Conservation (phyloP, 345 rosid genomes). For the Crucihimalaya himalaica region DNA sequence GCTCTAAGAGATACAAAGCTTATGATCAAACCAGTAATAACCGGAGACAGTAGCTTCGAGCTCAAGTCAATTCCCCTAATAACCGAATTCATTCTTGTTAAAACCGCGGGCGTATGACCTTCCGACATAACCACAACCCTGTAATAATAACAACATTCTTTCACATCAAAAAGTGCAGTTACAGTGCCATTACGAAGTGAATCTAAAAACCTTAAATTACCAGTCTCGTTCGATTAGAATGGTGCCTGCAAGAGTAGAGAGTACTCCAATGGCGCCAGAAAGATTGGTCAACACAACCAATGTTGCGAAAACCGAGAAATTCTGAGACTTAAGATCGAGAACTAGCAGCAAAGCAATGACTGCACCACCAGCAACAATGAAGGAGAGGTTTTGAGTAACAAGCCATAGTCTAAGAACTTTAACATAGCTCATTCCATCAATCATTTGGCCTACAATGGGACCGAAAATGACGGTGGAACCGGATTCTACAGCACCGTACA, state of each 20-base stretch:
- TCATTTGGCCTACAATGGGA: slow-evolving; percentile 66
- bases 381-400: slow-evolving; percentile 73
- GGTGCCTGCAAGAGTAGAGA: slow-evolving; percentile 87
- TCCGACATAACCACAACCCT: slow-evolving; percentile 91
- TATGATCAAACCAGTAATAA: slow-evolving; percentile 68
- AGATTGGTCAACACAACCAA: slow-evolving; percentile 55
- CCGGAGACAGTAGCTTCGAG: slow-evolving; percentile 86
- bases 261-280: slow-evolving; percentile 80
- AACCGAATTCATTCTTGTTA: slow-evolving; percentile 65
- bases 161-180: background rate
- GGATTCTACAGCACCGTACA: slow-evolving; percentile 79
- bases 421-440: slow-evolving; percentile 53
- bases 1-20: slow-evolving; percentile 75
- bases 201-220: slow-evolving; percentile 39
- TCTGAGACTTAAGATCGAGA: slow-evolving; percentile 52
- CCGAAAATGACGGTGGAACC: slow-evolving; percentile 72
- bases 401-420: slow-evolving; percentile 84
- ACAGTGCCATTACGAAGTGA: background rate
- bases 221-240: slow-evolving; percentile 87
- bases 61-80: slow-evolving; percentile 73
- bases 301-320: slow-evolving; percentile 45
- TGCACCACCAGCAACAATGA: slow-evolving; percentile 67
- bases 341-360: slow-evolving; percentile 53
- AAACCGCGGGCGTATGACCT: slow-evolving; percentile 50
- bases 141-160: slow-evolving; percentile 17